phyloP scores from a whole-genome alignment of 345 rosid genomes.

The Bruguiera gymnorhiza region DNA sequence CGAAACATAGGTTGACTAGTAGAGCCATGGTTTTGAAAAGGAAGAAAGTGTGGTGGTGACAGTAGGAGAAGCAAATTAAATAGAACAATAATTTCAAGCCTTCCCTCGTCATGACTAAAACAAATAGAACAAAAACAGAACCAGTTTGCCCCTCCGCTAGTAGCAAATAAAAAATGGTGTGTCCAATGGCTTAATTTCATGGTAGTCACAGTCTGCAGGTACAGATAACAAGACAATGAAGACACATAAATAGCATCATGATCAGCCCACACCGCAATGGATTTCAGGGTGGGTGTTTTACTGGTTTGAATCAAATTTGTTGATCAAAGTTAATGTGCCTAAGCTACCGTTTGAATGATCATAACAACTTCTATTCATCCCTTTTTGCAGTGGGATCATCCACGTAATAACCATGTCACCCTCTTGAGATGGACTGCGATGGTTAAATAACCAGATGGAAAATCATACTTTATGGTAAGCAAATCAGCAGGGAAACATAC shows the following conservation, averaged over 20 bases:
- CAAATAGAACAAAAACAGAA: neutral
- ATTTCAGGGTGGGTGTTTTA: no score
- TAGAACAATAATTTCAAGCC: neutral
- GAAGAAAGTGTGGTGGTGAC: neutral
- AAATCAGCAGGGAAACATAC: neutral
- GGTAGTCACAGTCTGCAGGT: no score
- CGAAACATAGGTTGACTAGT: neutral
- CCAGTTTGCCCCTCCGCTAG: conserved; percentile 20
- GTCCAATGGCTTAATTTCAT: neutral
- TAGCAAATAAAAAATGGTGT: neutral
- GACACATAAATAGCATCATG: no score
- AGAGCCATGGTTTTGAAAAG: neutral
- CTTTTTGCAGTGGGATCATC: neutral
- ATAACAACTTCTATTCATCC: no score
- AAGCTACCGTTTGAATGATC: no score
- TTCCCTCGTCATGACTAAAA: no score
- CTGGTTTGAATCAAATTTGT: no score
- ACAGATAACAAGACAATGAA: no score
- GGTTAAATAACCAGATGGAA: neutral
- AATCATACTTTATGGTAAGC: neutral
- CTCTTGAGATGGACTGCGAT: neutral
- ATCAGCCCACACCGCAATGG: neutral
- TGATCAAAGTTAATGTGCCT: no score
- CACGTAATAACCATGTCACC: neutral
- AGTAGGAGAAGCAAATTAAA: neutral